Conservation (phyloP, 106 monocot genomes). For the Dendrobium catenatum region DNA sequence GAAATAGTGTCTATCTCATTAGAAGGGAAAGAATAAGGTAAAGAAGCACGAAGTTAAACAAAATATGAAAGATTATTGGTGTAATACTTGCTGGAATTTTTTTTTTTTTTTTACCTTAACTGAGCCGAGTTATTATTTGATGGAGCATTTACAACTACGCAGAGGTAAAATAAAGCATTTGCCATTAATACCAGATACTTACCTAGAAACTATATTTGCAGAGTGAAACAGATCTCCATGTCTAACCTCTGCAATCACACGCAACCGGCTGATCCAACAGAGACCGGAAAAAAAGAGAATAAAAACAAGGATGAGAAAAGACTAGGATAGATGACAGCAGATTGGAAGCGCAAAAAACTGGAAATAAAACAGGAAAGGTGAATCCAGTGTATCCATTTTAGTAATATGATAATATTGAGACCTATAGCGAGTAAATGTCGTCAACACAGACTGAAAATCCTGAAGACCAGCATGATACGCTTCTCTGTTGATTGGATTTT, state of each 20-base stretch:
- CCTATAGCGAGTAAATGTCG: constrained; percentile 97
- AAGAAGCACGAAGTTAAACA: neutral
- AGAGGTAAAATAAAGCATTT: neutral
- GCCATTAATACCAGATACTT: constrained; percentile 12
- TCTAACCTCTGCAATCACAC: constrained; percentile 92
- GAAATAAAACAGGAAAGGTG: neutral
- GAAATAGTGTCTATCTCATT: neutral
- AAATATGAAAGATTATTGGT: neutral
- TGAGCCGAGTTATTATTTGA: too few species aligned
- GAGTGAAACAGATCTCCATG: constrained; percentile 91
- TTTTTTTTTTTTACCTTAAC: too few species aligned
- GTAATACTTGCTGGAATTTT: neutral
- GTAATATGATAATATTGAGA: constrained; percentile 11
- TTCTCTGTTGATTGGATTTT: constrained; percentile 54
- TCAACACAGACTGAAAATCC: constrained; percentile 94
- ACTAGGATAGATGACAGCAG: neutral
- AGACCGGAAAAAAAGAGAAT: neutral
- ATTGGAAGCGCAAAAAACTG: neutral
- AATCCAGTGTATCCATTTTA: neutral
- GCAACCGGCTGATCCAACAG: constrained; percentile 57
- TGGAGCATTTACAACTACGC: neutral
- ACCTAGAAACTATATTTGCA: constrained; percentile 98
- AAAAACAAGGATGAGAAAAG: neutral
- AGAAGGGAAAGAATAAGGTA: neutral
- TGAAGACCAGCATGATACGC: constrained; percentile 83